Base-by-base conservation (phyloP, 2,329 filamentous ascomycete genomes). In the Peltaster fructicola region DNA sequence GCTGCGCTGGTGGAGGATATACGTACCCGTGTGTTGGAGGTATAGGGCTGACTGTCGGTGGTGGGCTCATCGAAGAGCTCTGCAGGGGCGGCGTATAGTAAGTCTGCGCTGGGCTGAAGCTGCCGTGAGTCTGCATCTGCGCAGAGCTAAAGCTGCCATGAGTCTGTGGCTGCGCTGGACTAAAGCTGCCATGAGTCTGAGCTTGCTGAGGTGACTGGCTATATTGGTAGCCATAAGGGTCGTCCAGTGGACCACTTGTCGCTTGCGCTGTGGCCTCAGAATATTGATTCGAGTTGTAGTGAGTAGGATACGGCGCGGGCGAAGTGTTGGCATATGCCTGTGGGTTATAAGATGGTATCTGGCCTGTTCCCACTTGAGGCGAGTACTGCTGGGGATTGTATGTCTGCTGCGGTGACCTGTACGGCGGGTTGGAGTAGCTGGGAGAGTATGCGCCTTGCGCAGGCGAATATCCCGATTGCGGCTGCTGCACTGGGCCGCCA, bases 331-430 rank as follows among this genome's bases (percentile, higher is more conserved):
- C 47, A 30, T 63, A 85, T 17, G 61, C 57, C 45, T 75, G 65
- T 2, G 79, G 77, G 43, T 84, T 85, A 51, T 84, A 85, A 20
- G 65, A 59, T 48, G 45, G 60, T 49, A 39, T 61, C 47, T 52
- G 50, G 44, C 47, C 45, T 14, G 50, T 52, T 25, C 56, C 54
- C 23, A 57, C 53, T 28, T 57, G 55, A 13, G 53, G 47, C 8
- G 55, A 50, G 47, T 68, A 75, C 39, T 67, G 56, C 41, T 70
- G 67, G 8, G 70, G 70, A 36, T 74, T 73, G 50, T 75, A 75
- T 20, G 60, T 38, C 10, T 32, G 34, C 14, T 23, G 54, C 33
- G 57, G 36, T 33, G 51, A 44, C n/a, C 41, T 28, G 30, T 46
- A 44, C 21, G 51, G 41, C 30, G 48, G 47, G 24, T 52, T 48